Evolutionary conservation across 441 rosid genomes (phyloP), one percentile per base, ranked within the genome.

Genomic region (Gossypium schwendimanii): DNA sequence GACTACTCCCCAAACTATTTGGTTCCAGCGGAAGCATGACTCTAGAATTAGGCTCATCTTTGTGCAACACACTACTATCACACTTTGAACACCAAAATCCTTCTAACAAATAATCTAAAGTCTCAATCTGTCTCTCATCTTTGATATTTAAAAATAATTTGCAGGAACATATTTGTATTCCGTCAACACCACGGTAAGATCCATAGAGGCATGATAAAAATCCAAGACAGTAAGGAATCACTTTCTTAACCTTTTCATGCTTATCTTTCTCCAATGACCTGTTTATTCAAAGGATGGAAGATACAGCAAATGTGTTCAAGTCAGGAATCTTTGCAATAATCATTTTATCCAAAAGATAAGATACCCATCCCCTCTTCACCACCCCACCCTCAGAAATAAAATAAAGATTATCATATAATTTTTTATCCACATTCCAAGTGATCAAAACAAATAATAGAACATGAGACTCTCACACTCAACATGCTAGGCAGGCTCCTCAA

Each of bases 71-170:
- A 77, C 67, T 74, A 82, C 70, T 76, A 82, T 90, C 98, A 82
- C 99, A 96, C 78, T 83, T 88, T 70, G 96, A 87, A 84, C 99
- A 96, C 79, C 85, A 86, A 75, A 96, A 96, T 68, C 97, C 97
- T 84, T 82, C 86, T 74, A 85, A 81, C 55, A 92, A 73, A 81
- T 66, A 76, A 63, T 88, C 89, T 63, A 83, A 71, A 6, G 89
- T 84, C 76, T 72, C 82, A 68, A 77, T 74, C 52, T 67, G 68
- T 59, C 78, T 86, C 81, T 72, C 87, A 66, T 76, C 62, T 71
- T 84, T 82, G 77, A 59, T 72, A 75, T 80, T 82, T 57, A 89
- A 76, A 82, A 78, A 81, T 55, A 93, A 74, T 86, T 85, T 85
- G 91, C 96, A 89, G 58, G 75, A 81, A 80, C 73, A 76, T 76